These are phyloP conservation scores for Holtermannia corniformis DNA, from an alignment of 768 basidiomycete genomes.

Conservation along the genomic window DNA sequence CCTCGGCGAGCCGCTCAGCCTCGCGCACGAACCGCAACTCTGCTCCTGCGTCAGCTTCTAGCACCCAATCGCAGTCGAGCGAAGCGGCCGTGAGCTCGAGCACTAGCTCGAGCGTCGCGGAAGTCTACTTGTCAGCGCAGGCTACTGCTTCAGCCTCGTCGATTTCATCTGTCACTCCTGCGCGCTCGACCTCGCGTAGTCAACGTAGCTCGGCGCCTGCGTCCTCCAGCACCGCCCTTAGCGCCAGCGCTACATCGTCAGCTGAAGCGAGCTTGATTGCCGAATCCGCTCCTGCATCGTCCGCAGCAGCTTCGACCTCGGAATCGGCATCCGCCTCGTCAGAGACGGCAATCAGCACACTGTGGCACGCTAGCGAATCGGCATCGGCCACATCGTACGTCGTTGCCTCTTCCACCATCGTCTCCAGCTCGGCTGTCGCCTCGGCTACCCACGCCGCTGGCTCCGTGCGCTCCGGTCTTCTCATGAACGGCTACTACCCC, in stretches of 20 bases:
- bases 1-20: constrained; percentile 3
- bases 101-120: background rate
- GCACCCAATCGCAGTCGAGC: background rate
- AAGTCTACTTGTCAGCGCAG: background rate
- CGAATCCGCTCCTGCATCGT: background rate
- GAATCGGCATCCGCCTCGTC: background rate
- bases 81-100: no score
- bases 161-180: background rate
- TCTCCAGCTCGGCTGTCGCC: background rate
- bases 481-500: constrained; percentile 39
- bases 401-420: background rate
- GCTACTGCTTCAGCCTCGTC: background rate
- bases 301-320: background rate
- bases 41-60: background rate
- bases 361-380: constrained; percentile 1
- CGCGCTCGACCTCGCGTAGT: background rate
- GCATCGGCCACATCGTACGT: constrained; percentile 2
- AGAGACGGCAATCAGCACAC: background rate
- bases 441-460: background rate
- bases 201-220: no score
- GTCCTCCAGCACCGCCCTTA: no score
- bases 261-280: no score
- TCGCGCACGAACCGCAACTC: constrained; percentile 1
- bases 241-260: no score
- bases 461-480: background rate